Conservation (phyloP, 2,329 filamentous ascomycete species). For the Cercospora sp. region DNA sequence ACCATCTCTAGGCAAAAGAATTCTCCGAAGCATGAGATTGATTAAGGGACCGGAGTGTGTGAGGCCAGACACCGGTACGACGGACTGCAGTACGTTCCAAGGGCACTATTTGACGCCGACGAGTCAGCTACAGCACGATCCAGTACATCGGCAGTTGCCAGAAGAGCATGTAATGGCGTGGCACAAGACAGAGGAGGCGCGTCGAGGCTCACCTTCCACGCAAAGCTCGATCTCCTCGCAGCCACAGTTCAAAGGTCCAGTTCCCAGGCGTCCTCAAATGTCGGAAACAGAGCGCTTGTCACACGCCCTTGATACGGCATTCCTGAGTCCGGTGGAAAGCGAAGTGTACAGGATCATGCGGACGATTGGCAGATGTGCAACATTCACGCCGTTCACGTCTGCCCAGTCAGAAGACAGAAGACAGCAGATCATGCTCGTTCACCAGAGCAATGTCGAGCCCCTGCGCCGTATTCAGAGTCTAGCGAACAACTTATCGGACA, state of each 20-base stretch:
- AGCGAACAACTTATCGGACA: not conserved
- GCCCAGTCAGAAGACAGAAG: not conserved
- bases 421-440: constrained; percentile 12
- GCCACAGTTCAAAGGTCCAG: constrained; percentile 4
- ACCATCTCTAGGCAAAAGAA: not conserved
- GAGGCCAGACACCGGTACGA: not conserved
- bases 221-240: not conserved
- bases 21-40: not conserved
- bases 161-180: constrained; percentile 6
- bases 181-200: not conserved
- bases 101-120: not conserved
- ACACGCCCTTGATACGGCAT: not conserved
- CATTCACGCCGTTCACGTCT: constrained; percentile 10
- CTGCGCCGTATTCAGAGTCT: constrained; percentile 5
- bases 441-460: constrained; percentile 3
- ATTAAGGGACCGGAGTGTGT: not conserved
- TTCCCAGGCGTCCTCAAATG: constrained; percentile 1
- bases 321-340: constrained; percentile 7
- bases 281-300: constrained; percentile 2
- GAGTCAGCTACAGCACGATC: not conserved
- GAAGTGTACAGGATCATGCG: constrained; percentile 15
- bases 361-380: constrained; percentile 8
- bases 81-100: not conserved
- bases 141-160: constrained; percentile 6
- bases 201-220: not conserved